A percentile compares a stretch with the other conserved stretches of the same genome.
Conservation (phyloP, 1,139 yeast genomes). For the Diutina sp. region DNA sequence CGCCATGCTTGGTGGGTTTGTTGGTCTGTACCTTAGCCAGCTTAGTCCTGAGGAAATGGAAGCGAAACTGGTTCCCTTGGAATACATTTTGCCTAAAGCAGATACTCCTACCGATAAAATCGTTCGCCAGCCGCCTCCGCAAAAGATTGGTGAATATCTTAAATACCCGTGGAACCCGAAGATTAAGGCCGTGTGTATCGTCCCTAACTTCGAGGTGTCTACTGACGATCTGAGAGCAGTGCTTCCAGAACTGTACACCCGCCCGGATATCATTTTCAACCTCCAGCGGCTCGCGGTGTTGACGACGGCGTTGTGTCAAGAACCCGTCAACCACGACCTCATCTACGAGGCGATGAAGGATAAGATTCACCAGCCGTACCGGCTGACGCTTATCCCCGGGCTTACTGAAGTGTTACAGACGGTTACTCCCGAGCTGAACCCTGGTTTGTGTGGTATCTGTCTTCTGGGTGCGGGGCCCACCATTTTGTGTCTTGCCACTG, state of each 20-base stretch:
- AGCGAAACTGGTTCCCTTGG: slow-evolving; percentile 71
- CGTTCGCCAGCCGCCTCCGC: slow-evolving; percentile 31
- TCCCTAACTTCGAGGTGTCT: slow-evolving; percentile 88
- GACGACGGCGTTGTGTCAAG: slow-evolving; percentile 68
- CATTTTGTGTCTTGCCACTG: slow-evolving; percentile 84
- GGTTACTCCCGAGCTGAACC: slow-evolving; percentile 70
- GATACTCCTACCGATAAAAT: slow-evolving; percentile 46
- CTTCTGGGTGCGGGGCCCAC: slow-evolving; percentile 98
- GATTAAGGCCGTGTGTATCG: slow-evolving; percentile 79
- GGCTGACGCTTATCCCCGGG: slow-evolving; percentile 86
- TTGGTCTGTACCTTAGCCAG: slow-evolving; percentile 85
- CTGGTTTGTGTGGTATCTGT: slow-evolving; percentile 87
- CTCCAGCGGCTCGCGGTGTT: slow-evolving; percentile 39
- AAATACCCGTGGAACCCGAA: slow-evolving; percentile 72
- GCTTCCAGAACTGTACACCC: slow-evolving; percentile 68
- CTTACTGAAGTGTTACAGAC: slow-evolving; percentile 67
- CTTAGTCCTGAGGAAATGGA: slow-evolving; percentile 56
- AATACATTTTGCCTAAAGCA: slow-evolving; percentile 73
- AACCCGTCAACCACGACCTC: slow-evolving; percentile 69
- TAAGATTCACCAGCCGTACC: slow-evolving; percentile 89
- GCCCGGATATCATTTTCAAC: slow-evolving; percentile 79
- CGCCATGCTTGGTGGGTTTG: slow-evolving; percentile 98
- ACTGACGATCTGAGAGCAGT: slow-evolving; percentile 88
- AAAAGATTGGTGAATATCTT: slow-evolving; percentile 77
- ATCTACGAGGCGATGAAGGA: slow-evolving; percentile 96